Base-by-base conservation (phyloP, 2,329 filamentous ascomycete genomes). In the Aspergillus pseudoviridinutans region DNA sequence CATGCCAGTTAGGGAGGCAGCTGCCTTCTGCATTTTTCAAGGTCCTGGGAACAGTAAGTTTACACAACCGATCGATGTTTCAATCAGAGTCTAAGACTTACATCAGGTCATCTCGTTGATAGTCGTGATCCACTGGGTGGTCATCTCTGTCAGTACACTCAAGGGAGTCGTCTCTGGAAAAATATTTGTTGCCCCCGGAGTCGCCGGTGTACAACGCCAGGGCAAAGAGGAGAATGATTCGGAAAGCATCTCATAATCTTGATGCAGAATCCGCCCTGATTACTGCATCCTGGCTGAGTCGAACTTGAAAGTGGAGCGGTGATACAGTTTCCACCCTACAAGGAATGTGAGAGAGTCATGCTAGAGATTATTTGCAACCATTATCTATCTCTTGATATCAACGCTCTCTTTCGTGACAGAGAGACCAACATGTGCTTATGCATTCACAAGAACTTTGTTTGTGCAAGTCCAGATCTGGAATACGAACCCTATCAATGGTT, bases 11-110 rank as follows among this genome's bases (percentile, higher is more conserved):
- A 28, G 81, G 79, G 0, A 70, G 75, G 25, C 79, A 83, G 56
- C 74, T 85, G 57, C 78, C 80, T 0, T 83, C 79, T 38, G 53
- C 67, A 12, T 84, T 86, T 66, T 85, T 85, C 65, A 74, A 73
- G 35, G 76, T 85, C 0, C 64, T 85, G 3, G 82, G 82, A 6
- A 84, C 81, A 14, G 68, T 74, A 63, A 27, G 66, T 66, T 27
- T 22, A 10, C 22, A 10, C 9, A 22, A 22, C 12, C 20, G 22
- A 20, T 46, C 2, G n/a, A 46, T 14, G 20, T 22, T 20, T 20
- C 42, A 12, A 46, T 22, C 12, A 24, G 14, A 22, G n/a, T 5
- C 42, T 22, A 46, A 46, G 42, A 24, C 12, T 10, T 24, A 12
- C 8, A 24, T 24, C 10, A 46, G 42, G 22, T 46, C 17, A 20